Conservation (phyloP, 78 protist genomes). For the Dictyostelium brefeldianum region DNA sequence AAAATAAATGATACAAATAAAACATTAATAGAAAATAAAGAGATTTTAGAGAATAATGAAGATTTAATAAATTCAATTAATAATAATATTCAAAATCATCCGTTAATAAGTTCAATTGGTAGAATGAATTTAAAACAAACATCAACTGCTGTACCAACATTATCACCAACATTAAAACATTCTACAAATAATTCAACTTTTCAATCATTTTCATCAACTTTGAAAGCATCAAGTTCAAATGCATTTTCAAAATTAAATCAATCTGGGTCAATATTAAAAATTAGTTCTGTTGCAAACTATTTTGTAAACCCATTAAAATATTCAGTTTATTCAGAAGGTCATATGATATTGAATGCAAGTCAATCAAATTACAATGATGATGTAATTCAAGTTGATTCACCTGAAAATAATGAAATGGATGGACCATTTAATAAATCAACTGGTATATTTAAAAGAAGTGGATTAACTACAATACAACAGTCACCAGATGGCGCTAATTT, state of each 20-base stretch:
- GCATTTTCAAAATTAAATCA: background rate
- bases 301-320: constrained; percentile 21
- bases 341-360: constrained; percentile 11
- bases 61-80: background rate
- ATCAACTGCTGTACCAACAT: background rate
- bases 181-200: background rate
- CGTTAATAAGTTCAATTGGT: too few relatives aligned
- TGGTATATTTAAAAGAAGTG: too few relatives aligned
- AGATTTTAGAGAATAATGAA: too few relatives aligned
- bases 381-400: too few relatives aligned
- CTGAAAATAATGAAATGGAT: background rate
- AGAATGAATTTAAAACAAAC: too few relatives aligned
- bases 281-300: constrained; percentile 4
- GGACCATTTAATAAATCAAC: background rate
- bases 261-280: background rate
- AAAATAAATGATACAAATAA: too few relatives aligned
- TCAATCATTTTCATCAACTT: background rate
- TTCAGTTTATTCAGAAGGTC: constrained; percentile 7
- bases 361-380: background rate
- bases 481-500: too few relatives aligned
- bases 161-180: background rate
- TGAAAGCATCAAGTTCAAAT: background rate
- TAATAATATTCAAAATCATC: too few relatives aligned
- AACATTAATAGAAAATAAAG: too few relatives aligned
- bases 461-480: too few relatives aligned